These are phyloP conservation scores for Podila verticillata DNA, from an alignment of 192 early-diverging fungal species.

Conservation along the genomic window DNA sequence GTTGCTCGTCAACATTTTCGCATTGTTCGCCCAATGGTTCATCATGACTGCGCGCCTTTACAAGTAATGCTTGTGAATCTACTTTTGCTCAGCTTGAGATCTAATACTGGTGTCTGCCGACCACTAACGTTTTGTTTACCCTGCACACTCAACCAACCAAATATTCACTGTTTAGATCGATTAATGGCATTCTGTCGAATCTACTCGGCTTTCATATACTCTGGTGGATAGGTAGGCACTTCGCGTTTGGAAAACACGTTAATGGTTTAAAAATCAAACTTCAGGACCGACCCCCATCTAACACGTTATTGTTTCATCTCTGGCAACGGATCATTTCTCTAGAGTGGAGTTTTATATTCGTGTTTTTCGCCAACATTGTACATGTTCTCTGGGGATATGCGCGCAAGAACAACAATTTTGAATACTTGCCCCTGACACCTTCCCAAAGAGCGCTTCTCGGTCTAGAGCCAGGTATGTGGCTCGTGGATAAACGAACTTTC, in stretches of 20 bases:
- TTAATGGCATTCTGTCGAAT: not conserved
- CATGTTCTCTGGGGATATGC: constrained; percentile 30
- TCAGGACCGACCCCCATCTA: not conserved
- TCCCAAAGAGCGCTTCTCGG: constrained; percentile 40
- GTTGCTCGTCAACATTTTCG: constrained; percentile 19
- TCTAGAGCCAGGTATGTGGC: constrained; percentile 30
- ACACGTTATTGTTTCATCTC: not conserved
- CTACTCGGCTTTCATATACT: not conserved
- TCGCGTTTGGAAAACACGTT: no score
- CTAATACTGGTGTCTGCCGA: not conserved
- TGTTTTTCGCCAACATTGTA: constrained; percentile 19
- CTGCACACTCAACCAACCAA: not conserved
- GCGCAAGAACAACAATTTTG: constrained; percentile 33
- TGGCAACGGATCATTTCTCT: not conserved
- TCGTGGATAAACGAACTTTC: not conserved
- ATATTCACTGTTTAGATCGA: not conserved
- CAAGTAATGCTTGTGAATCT: constrained; percentile 1
- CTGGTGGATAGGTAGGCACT: not conserved
- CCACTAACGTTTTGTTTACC: not conserved
- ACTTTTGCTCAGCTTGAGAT: not conserved
- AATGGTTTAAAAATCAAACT: no score
- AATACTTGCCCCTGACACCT: constrained; percentile 30
- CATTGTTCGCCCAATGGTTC: constrained; percentile 2
- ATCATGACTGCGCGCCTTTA: constrained; percentile 18
- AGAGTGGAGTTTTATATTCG: constrained; percentile 19